Conservation (phyloP, 2,329 filamentous ascomycete species). For the Cladosporium halotolerans region DNA sequence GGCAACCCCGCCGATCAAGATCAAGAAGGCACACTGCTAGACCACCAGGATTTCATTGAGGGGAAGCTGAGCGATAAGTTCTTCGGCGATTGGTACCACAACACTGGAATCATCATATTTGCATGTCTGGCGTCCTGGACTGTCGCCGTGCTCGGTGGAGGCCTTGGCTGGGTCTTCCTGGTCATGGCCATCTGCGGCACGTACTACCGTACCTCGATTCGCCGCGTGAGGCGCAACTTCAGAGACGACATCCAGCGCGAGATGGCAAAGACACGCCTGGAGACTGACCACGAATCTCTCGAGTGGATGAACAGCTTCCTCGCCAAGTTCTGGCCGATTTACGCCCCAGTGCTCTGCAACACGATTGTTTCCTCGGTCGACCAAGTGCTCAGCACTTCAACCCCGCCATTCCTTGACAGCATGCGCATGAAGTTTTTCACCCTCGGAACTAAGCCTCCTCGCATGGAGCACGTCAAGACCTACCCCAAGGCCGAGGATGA, state of each 20-base stretch:
- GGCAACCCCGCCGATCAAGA: conserved; percentile 56
- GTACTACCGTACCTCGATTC: conserved; percentile 93
- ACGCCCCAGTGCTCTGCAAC: conserved; percentile 85
- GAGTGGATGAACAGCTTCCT: conserved; percentile 99
- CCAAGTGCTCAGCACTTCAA: conserved; percentile 88
- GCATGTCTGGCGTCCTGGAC: conserved; percentile 88
- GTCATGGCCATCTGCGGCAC: conserved; percentile 89
- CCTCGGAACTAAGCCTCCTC: conserved; percentile 87
- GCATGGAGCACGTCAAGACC: conserved; percentile 96
- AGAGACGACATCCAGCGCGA: conserved; percentile 89
- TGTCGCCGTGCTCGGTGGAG: conserved; percentile 80
- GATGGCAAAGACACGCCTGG: conserved; percentile 76
- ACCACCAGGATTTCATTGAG: conserved; percentile 85
- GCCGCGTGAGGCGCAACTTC: conserved; percentile 89
- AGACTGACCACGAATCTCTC: conserved; percentile 84
- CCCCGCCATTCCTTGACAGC: conserved; percentile 87
- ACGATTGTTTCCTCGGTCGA: conserved; percentile 92
- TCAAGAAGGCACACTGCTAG: conserved; percentile 61
- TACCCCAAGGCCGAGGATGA: conserved; percentile 95
- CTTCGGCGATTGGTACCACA: conserved; percentile 98
- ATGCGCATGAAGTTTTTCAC: conserved; percentile 90
- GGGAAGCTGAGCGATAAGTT: conserved; percentile 78
- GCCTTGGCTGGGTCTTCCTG: conserved; percentile 86
- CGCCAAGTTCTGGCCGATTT: conserved; percentile 99
- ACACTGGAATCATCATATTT: conserved; percentile 88